These are phyloP conservation scores for Macadamia tetraphylla DNA, from an alignment of 164 flowering plant genomes.

Conservation along the genomic window DNA sequence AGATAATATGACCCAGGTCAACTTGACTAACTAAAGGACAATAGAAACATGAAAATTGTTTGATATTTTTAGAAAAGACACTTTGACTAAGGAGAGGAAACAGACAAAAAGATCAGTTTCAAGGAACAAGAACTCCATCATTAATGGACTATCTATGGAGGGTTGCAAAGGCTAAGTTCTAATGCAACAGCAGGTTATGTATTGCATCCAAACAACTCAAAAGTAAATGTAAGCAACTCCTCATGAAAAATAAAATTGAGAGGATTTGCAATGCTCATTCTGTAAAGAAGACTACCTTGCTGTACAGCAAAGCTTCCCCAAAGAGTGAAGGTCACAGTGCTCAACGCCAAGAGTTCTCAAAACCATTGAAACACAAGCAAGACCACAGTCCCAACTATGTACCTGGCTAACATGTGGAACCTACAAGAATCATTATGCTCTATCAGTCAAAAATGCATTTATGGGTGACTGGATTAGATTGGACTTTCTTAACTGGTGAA, in stretches of 20 bases:
- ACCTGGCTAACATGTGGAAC: conserved; percentile 84
- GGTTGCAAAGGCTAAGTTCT: too few relatives aligned
- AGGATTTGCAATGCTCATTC: background rate
- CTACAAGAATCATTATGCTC: conserved; percentile 26
- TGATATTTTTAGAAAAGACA: too few relatives aligned
- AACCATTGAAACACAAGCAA: conserved; percentile 92
- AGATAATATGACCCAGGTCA: too few relatives aligned
- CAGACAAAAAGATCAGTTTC: too few relatives aligned
- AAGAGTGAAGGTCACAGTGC: conserved; percentile 34
- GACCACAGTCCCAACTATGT: conserved; percentile 91
- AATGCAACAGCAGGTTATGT: too few relatives aligned
- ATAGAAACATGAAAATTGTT: too few relatives aligned
- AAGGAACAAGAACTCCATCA: too few relatives aligned
- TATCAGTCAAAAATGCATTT: background rate
- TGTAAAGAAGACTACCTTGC: conserved; percentile 46
- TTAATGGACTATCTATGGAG: too few relatives aligned
- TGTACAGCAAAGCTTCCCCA: conserved; percentile 66
- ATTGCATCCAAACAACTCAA: too few relatives aligned
- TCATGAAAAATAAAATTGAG: background rate
- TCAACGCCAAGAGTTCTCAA: conserved; percentile 62
- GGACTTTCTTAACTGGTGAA: background rate
- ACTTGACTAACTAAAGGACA: too few relatives aligned
- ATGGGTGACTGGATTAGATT: background rate
- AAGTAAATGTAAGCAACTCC: background rate
- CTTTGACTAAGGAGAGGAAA: too few relatives aligned